Conservation (phyloP, 2,329 filamentous ascomycete genomes). For the Trichothecium sympodiale region DNA sequence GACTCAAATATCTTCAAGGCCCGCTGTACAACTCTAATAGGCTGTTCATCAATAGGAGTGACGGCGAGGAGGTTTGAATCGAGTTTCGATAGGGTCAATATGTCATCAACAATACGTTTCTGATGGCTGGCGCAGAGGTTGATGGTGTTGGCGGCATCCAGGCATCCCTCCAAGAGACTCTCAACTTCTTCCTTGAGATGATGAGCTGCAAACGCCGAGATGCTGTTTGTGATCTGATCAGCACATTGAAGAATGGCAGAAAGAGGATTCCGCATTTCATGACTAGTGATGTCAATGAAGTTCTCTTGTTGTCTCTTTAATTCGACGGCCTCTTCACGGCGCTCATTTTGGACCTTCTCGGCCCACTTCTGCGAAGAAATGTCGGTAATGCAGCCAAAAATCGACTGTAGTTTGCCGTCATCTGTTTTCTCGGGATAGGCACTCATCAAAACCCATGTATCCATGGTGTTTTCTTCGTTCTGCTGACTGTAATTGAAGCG, state of each 20-base stretch:
- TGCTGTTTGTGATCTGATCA: constrained; percentile 53
- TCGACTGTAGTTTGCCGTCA: constrained; percentile 55
- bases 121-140: constrained; percentile 70
- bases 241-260: constrained; percentile 66
- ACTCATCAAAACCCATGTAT: constrained; percentile 69
- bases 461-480: constrained; percentile 46
- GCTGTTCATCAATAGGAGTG: constrained; percentile 59
- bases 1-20: constrained; percentile 72
- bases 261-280: constrained; percentile 68
- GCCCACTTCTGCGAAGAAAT: constrained; percentile 81
- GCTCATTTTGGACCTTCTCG: constrained; percentile 66
- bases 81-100: constrained; percentile 56
- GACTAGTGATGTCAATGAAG: constrained; percentile 64
- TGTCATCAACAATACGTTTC: constrained; percentile 60
- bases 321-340: constrained; percentile 71
- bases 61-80: constrained; percentile 61
- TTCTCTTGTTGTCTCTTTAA: constrained; percentile 63
- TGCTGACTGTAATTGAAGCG: constrained; percentile 61
- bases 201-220: constrained; percentile 29
- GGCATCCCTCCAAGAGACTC: constrained; percentile 39
- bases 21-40: constrained; percentile 54
- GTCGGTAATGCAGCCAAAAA: constrained; percentile 74
- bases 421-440: constrained; percentile 62
- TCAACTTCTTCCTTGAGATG: constrained; percentile 32
- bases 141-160: constrained; percentile 75